Percentiles rank a stretch among this genome's conserved stretches.
phyloP scores from a whole-genome alignment of 441 rosid species.

The Adansonia grandidieri region DNA sequence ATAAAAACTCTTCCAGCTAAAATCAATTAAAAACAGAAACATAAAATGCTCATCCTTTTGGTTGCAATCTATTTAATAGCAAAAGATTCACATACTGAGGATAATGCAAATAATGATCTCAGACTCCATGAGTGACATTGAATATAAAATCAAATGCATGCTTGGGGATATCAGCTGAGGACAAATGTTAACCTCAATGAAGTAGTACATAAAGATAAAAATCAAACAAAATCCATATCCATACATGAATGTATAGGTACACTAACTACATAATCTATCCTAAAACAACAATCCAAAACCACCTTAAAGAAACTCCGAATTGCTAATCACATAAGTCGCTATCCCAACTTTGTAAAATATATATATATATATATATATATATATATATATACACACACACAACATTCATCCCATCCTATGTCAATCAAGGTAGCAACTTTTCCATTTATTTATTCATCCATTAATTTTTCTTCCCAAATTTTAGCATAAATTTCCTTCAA shows the following conservation, averaged over 20 bases:
- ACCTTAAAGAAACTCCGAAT: background rate
- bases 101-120: background rate
- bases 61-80: background rate
- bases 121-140: background rate
- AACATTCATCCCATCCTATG: background rate
- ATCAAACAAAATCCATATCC: background rate
- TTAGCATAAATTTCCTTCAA: slow-evolving; percentile 1
- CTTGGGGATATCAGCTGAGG: background rate
- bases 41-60: background rate
- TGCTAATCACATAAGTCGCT: background rate
- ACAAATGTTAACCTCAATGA: slow-evolving; percentile 5
- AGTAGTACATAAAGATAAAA: slow-evolving; percentile 1
- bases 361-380: no score
- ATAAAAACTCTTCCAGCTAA: background rate
- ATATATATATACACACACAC: background rate
- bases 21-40: background rate
- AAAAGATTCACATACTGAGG: background rate
- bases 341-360: background rate
- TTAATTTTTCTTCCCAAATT: background rate
- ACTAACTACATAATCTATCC: background rate
- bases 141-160: background rate
- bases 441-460: background rate
- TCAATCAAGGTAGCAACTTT: background rate
- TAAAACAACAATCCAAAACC: background rate
- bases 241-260: background rate